phyloP scores from a whole-genome alignment of 2,329 filamentous ascomycete genomes.

The Talaromyces sp. region DNA sequence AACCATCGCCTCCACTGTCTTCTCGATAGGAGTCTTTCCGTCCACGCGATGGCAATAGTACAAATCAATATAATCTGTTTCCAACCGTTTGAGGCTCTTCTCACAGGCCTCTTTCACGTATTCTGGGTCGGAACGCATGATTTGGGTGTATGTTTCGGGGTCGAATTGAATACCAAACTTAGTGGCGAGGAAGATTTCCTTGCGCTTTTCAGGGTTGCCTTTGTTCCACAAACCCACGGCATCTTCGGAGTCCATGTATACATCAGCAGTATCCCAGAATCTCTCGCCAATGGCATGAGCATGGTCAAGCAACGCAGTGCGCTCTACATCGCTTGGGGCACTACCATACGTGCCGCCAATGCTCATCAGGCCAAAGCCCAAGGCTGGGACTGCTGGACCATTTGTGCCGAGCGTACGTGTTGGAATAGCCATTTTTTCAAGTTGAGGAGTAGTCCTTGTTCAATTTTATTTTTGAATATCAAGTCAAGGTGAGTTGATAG shows the following conservation, averaged over 20 bases:
- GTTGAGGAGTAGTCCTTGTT: not conserved
- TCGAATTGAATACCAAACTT: conserved; percentile 8
- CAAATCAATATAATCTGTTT: conserved; percentile 19
- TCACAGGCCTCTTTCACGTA: conserved; percentile 12
- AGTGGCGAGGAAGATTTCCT: conserved; percentile 14
- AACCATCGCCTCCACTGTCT: conserved; percentile 27
- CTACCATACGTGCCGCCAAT: conserved; percentile 5
- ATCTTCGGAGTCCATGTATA: conserved; percentile 7
- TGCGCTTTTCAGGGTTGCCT: conserved; percentile 4
- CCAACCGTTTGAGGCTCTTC: conserved; percentile 1
- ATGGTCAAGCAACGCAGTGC: conserved; percentile 6
- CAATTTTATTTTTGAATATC: not conserved
- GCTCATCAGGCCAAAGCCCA: conserved; percentile 9
- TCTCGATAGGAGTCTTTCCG: conserved; percentile 40
- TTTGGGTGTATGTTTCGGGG: not conserved
- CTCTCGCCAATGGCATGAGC: conserved; percentile 10
- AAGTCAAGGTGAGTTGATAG: not conserved
- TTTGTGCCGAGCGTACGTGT: conserved; percentile 1
- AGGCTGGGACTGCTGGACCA: conserved; percentile 1
- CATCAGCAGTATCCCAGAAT: conserved; percentile 12
- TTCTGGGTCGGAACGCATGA: conserved; percentile 6
- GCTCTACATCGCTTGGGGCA: conserved; percentile 12
- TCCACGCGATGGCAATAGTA: conserved; percentile 54
- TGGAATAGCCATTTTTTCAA: not conserved
- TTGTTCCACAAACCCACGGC: conserved; percentile 5